phyloP scores from a whole-genome alignment of 2,329 filamentous ascomycete genomes.

The Fusarium caatingaense region DNA sequence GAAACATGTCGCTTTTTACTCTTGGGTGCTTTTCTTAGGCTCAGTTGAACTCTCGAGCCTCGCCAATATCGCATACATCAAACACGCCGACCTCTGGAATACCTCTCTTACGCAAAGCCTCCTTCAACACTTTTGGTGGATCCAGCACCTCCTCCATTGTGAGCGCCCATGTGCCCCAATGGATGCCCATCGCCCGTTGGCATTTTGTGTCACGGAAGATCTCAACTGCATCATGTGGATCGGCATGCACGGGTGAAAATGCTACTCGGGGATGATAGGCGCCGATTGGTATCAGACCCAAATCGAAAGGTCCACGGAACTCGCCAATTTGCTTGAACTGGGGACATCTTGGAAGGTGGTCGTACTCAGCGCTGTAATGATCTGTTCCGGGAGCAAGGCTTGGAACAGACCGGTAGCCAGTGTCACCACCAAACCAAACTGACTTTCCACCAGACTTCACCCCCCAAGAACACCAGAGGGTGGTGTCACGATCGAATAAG shows the following conservation, averaged over 20 bases:
- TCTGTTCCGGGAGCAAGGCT: slow-evolving; percentile 69
- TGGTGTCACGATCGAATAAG: slow-evolving; percentile 76
- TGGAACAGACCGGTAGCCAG: slow-evolving; percentile 86
- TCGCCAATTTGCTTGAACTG: slow-evolving; percentile 87
- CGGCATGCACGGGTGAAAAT: slow-evolving; percentile 85
- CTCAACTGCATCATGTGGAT: slow-evolving; percentile 87
- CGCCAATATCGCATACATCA: slow-evolving; percentile 86
- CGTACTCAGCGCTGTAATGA: slow-evolving; percentile 76
- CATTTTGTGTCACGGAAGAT: slow-evolving; percentile 90
- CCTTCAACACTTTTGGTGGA: slow-evolving; percentile 77
- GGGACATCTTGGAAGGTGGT: slow-evolving; percentile 78
- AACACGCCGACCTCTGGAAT: slow-evolving; percentile 79
- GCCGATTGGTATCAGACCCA: slow-evolving; percentile 93
- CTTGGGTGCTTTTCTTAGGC: not conserved
- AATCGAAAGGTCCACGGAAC: slow-evolving; percentile 85
- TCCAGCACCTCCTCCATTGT: slow-evolving; percentile 88
- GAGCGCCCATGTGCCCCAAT: slow-evolving; percentile 92
- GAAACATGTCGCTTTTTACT: slow-evolving; percentile 5
- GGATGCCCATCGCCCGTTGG: slow-evolving; percentile 82
- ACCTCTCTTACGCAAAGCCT: slow-evolving; percentile 75
- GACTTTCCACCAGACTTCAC: slow-evolving; percentile 78
- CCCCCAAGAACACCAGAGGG: slow-evolving; percentile 91
- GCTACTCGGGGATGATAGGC: slow-evolving; percentile 80
- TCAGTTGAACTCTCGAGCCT: slow-evolving; percentile 78
- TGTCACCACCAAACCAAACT: slow-evolving; percentile 92